phyloP scores from a whole-genome alignment of 2,329 filamentous ascomycete species.

The Colletotrichum sp. region DNA sequence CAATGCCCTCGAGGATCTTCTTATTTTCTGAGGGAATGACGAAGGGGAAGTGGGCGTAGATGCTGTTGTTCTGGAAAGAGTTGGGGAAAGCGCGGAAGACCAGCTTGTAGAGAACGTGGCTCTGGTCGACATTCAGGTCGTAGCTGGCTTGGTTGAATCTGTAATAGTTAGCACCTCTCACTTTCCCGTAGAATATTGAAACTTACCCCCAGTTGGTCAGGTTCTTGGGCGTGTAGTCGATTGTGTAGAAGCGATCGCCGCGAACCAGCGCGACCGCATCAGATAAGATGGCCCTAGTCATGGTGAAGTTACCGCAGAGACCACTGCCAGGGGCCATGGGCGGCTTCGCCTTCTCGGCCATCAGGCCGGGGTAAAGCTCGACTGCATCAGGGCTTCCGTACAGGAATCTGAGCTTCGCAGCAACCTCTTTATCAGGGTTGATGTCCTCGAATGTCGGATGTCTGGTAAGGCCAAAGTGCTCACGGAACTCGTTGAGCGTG shows the following conservation, averaged over 20 bases:
- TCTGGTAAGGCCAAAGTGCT: slow-evolving; percentile 62
- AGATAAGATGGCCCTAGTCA: slow-evolving; percentile 60
- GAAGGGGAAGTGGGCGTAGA: slow-evolving; percentile 66
- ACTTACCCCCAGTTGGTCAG: slow-evolving; percentile 71
- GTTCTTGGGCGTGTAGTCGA: slow-evolving; percentile 62
- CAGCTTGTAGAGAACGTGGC: slow-evolving; percentile 71
- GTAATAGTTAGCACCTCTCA: neutral
- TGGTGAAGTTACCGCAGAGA: slow-evolving; percentile 50
- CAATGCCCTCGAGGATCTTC: slow-evolving; percentile 61
- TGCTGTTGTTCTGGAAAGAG: slow-evolving; percentile 65
- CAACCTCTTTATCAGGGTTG: slow-evolving; percentile 58
- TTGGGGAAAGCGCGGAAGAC: slow-evolving; percentile 68
- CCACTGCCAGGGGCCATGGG: slow-evolving; percentile 51
- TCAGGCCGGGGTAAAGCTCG: slow-evolving; percentile 62
- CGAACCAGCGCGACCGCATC: slow-evolving; percentile 68
- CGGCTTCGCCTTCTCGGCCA: slow-evolving; percentile 48
- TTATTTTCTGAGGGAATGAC: slow-evolving; percentile 53
- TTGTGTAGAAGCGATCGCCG: slow-evolving; percentile 69
- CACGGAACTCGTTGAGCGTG: slow-evolving; percentile 67
- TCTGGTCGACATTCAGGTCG: slow-evolving; percentile 64
- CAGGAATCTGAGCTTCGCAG: slow-evolving; percentile 54
- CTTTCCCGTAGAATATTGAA: neutral
- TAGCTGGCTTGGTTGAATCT: slow-evolving; percentile 53
- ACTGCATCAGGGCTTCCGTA: slow-evolving; percentile 66
- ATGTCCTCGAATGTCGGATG: slow-evolving; percentile 65